A percentile compares a stretch with the other conserved stretches of the same genome.
phyloP scores from a whole-genome alignment of 164 flowering plant genomes.

The Vitis riparia region DNA sequence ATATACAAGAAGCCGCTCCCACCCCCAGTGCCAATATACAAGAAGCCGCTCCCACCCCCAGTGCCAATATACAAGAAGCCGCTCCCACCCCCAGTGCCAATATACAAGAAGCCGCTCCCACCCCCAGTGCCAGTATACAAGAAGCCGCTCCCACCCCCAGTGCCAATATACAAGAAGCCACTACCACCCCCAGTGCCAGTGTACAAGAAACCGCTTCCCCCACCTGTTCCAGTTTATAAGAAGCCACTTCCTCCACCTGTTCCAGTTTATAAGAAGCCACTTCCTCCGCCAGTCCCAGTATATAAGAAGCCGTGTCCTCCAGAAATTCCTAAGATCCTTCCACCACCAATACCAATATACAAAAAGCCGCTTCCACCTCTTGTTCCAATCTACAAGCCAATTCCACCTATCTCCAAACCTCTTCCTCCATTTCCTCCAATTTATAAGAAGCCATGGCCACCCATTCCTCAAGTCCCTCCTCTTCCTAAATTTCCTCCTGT shows the following conservation, averaged over 20 bases:
- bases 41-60: background rate
- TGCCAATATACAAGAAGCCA: background rate
- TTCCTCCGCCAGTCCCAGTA: conserved; percentile 11
- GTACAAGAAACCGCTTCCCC: background rate
- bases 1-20: conserved; percentile 2
- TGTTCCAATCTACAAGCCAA: conserved; percentile 12
- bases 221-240: background rate
- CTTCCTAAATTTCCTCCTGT: conserved; percentile 26
- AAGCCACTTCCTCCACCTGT: background rate
- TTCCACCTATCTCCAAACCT: conserved; percentile 16
- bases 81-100: background rate
- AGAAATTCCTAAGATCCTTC: conserved; percentile 14
- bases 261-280: conserved; percentile 12
- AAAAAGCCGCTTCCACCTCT: conserved; percentile 17
- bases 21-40: background rate
- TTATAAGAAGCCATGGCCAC: conserved; percentile 12
- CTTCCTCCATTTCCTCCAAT: conserved; percentile 5
- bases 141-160: background rate
- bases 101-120: background rate
- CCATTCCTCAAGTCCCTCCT: conserved; percentile 9
- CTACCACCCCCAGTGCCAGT: background rate
- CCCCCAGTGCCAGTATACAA: background rate
- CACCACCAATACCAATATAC: conserved; percentile 20
- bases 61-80: conserved; percentile 4
- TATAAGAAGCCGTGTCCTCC: conserved; percentile 10